Evolutionary conservation across 2,329 filamentous ascomycete genomes (phyloP).

Genomic region (Pestalotiopsis sp.): DNA sequence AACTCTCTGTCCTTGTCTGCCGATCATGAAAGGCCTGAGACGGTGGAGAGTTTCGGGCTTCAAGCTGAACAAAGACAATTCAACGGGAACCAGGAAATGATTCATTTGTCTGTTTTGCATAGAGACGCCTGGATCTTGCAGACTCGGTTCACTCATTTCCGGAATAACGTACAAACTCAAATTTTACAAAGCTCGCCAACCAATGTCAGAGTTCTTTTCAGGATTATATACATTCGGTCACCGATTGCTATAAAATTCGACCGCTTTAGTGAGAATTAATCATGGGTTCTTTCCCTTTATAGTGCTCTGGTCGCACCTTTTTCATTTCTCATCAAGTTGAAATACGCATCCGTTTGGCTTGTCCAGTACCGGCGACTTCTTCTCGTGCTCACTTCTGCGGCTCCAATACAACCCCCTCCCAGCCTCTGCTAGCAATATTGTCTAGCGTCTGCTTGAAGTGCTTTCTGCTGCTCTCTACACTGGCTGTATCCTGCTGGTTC

Average conservation of each 20-base stretch:
- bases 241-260: neutral
- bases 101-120: too few relatives aligned
- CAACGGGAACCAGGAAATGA: too few relatives aligned
- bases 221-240: neutral
- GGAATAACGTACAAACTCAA: neutral
- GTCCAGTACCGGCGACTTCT: neutral
- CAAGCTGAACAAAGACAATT: too few relatives aligned
- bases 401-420: constrained; percentile 85
- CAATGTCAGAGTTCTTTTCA: neutral
- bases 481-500: constrained; percentile 79
- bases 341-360: neutral
- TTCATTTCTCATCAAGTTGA: neutral
- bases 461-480: constrained; percentile 85
- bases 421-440: constrained; percentile 89
- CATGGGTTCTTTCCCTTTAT: neutral
- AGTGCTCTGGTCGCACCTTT: neutral
- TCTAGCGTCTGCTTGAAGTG: constrained; percentile 96
- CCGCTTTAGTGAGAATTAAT: neutral
- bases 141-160: neutral
- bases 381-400: constrained; percentile 43
- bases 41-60: too few relatives aligned
- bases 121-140: too few relatives aligned
- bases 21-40: too few relatives aligned
- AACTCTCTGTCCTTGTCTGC: too few relatives aligned
- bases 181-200: neutral